Conservation (phyloP, 1,284 basidiomycete genomes). For the Heterobasidion parviporum region DNA sequence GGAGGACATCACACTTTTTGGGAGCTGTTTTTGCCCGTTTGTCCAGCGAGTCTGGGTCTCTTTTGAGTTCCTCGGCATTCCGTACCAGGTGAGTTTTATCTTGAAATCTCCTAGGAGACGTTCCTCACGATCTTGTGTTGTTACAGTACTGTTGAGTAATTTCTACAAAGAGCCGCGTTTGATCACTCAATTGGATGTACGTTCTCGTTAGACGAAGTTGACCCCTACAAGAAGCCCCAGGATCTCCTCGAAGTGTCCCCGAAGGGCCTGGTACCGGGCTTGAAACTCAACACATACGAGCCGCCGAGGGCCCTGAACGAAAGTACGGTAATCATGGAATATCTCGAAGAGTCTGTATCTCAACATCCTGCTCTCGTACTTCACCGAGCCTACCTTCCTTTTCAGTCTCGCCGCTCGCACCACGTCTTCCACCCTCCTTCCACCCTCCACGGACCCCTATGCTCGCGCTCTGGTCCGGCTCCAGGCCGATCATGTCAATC, state of each 20-base stretch:
- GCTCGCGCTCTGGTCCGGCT: slow-evolving; percentile 60
- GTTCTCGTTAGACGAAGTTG: slow-evolving; percentile 57
- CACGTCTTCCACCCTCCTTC: slow-evolving; percentile 45
- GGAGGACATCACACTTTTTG: slow-evolving; percentile 57
- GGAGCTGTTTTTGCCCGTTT: slow-evolving; percentile 68
- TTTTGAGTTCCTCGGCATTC: slow-evolving; percentile 53
- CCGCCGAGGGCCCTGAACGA: slow-evolving; percentile 58
- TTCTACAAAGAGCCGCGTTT: not conserved
- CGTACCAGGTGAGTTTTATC: slow-evolving; percentile 40
- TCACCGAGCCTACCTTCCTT: not conserved
- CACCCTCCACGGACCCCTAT: slow-evolving; percentile 53
- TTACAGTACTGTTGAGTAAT: slow-evolving; percentile 27
- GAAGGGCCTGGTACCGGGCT: slow-evolving; percentile 70
- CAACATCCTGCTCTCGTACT: not conserved
- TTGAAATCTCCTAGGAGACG: not conserved
- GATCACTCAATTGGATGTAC: not conserved
- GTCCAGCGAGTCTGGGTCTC: slow-evolving; percentile 68
- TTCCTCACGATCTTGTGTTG: not conserved
- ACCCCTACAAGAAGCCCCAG: slow-evolving; percentile 74
- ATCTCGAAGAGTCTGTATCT: slow-evolving; percentile 56
- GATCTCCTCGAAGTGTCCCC: slow-evolving; percentile 74
- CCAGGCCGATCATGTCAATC: slow-evolving; percentile 61
- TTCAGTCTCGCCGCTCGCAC: slow-evolving; percentile 37
- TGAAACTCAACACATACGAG: slow-evolving; percentile 39
- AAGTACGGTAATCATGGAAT: slow-evolving; percentile 68